phyloP scores from a whole-genome alignment of 2,329 filamentous ascomycete species.

The Calonectria naviculata region DNA sequence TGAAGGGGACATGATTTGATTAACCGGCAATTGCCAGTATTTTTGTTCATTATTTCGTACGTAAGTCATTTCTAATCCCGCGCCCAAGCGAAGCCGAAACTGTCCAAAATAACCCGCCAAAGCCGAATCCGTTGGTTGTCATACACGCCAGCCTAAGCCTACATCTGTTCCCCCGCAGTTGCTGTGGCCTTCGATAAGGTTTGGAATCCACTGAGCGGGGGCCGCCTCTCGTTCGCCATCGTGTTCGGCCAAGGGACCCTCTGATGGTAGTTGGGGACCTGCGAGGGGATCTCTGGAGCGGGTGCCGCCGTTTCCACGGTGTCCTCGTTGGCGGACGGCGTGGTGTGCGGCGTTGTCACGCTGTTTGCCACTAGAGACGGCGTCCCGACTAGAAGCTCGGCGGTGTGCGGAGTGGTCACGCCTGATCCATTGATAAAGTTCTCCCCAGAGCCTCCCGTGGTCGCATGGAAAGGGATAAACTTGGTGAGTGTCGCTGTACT shows the following conservation, averaged over 20 bases:
- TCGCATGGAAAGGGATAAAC: conserved; percentile 19
- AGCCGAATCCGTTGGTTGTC: conserved; percentile 2
- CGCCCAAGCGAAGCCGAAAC: conserved; percentile 11
- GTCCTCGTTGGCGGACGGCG: neutral
- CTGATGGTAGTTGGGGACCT: neutral
- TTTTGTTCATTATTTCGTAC: conserved; percentile 21
- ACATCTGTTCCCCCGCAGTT: conserved; percentile 26
- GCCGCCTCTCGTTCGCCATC: conserved; percentile 7
- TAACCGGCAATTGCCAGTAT: neutral
- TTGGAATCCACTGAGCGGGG: conserved; percentile 35
- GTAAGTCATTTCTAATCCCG: conserved; percentile 15
- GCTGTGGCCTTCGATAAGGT: conserved; percentile 36
- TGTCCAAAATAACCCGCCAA: conserved; percentile 3
- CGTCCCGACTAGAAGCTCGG: neutral
- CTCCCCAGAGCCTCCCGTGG: neutral
- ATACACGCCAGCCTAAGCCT: conserved; percentile 10
- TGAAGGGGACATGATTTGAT: neutral
- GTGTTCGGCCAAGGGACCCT: conserved; percentile 6
- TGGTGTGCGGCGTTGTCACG: neutral
- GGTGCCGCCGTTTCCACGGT: conserved; percentile 14
- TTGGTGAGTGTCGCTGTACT: conserved; percentile 26
- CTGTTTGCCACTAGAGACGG: neutral
- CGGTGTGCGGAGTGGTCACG: neutral
- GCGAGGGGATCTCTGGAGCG: conserved; percentile 9
- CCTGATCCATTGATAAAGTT: neutral